These are phyloP conservation scores for Alternaria postmessia DNA, from an alignment of 2,329 filamentous ascomycete species.

Conservation along the genomic window DNA sequence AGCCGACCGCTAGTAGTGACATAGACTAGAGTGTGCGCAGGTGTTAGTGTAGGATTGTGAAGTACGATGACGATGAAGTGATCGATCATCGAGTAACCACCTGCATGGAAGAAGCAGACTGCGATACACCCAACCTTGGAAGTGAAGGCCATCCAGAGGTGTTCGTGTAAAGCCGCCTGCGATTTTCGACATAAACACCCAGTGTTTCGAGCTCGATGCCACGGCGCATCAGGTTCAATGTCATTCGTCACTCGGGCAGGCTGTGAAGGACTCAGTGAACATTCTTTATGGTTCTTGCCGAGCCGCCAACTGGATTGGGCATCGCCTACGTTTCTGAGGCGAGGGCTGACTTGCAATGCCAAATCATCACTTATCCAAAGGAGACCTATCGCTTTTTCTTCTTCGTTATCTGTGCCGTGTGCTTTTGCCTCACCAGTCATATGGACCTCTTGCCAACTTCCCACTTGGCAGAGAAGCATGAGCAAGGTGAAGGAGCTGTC, in stretches of 20 bases:
- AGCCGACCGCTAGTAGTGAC: slow-evolving; percentile 3
- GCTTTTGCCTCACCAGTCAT: background rate
- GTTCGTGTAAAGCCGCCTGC: background rate
- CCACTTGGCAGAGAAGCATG: background rate
- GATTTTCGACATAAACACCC: background rate
- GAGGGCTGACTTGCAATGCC: background rate
- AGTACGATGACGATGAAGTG: background rate
- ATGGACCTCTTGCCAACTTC: background rate
- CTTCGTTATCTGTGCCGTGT: background rate
- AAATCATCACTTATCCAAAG: background rate
- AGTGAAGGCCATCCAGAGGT: background rate
- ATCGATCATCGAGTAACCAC: background rate
- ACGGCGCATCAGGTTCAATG: background rate
- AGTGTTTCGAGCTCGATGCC: background rate
- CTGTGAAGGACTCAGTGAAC: background rate
- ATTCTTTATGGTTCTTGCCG: background rate
- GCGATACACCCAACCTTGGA: background rate
- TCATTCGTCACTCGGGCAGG: background rate
- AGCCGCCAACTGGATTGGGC: slow-evolving; percentile 6
- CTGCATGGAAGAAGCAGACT: slow-evolving; percentile 1
- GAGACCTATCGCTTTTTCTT: background rate
- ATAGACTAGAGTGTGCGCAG: background rate
- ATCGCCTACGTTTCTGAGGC: slow-evolving; percentile 3
- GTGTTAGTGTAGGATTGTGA: slow-evolving; percentile 1
- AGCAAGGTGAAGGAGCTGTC: slow-evolving; percentile 1